phyloP scores from a whole-genome alignment of 352 stramenopile species.

The Pythium rhizo-oryzae region DNA sequence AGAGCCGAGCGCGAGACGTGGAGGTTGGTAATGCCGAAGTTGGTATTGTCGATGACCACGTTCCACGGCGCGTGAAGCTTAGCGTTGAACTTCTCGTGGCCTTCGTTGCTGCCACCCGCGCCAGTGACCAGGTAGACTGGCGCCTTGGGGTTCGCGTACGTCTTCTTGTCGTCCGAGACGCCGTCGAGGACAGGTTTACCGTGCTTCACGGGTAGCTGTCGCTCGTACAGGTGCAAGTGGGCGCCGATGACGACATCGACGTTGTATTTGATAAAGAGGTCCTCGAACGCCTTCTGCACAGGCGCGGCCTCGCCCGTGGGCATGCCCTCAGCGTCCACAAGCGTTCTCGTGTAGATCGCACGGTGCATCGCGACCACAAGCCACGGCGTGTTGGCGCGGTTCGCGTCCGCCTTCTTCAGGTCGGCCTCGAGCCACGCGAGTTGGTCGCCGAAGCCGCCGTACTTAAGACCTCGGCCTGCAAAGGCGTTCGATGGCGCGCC shows the following conservation, averaged over 20 bases:
- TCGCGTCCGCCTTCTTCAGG: conserved; percentile 47
- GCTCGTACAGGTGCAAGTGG: conserved; percentile 88
- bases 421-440: conserved; percentile 57
- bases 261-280: conserved; percentile 61
- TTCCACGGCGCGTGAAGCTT: conserved; percentile 20
- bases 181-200: conserved; percentile 43
- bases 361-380: conserved; percentile 58
- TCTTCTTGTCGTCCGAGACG: conserved; percentile 50
- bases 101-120: conserved; percentile 52
- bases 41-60: conserved; percentile 16
- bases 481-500: conserved; percentile 28
- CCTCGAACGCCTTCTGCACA: conserved; percentile 55
- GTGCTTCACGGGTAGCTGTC: conserved; percentile 58
- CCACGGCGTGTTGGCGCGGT: conserved; percentile 51
- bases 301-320: conserved; percentile 33
- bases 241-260: conserved; percentile 80
- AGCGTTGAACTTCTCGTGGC: conserved; percentile 18
- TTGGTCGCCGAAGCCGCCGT: conserved; percentile 42
- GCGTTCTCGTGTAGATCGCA: conserved; percentile 47
- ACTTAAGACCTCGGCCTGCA: conserved; percentile 17
- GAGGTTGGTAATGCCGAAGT: conserved; percentile 29
- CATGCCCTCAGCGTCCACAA: conserved; percentile 35
- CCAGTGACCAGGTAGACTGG: conserved; percentile 75
- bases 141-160: conserved; percentile 59
- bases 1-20: conserved; percentile 22